Evolutionary conservation across 306 rosid species (phyloP), one percentile per base, ranked within the genome.

Genomic region (Trifolium subterraneum): DNA sequence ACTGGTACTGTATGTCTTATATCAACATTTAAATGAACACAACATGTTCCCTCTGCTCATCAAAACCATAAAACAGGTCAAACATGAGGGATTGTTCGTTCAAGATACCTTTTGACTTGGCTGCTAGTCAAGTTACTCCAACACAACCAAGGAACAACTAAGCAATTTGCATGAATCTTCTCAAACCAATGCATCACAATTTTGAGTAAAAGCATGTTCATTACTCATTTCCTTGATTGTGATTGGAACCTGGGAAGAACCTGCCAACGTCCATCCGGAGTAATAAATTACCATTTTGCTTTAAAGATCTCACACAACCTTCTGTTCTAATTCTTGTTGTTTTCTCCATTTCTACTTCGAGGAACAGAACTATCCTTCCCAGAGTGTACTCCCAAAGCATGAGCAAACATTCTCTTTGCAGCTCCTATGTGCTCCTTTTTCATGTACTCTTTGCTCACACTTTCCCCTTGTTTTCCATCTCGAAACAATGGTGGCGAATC

Each of bases 361-460:
- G 89, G 75, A 47, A 82, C 68, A 70, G 79, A 78, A 58, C 80
- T 81, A 42, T 80, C 88, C 86, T 89, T 90, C 70, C 87, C 93
- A 19, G 89, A 60, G 9, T 68, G 90, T 82, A 75, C 84, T 72
- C 99, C 96, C 80, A 95, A 76, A 75, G 99, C 99, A 83, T 88
- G 85, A 75, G 98, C 92, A 79, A 95, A 92, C 90, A 95, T 86
- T 80, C 98, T 90, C 90, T 87, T 92, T 4, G 98, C 98, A 66
- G 98, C 98, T 76, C 99, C 99, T 66, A 92, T 4, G 66, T 90
- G 96, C 80, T 95, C 98, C 84, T 78, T 87, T 82, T 86, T 87
- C 82, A 86, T 59, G 84, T 66, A 42, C 18, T 89, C 97, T 71
- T 86, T 83, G 48, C 73, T 64, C 14, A 61, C 69, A 74, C 73